A percentile compares a stretch with the other conserved stretches of the same genome.
Conservation (phyloP, 75 land plant genomes). For the Selaginella moellendorffii region DNA sequence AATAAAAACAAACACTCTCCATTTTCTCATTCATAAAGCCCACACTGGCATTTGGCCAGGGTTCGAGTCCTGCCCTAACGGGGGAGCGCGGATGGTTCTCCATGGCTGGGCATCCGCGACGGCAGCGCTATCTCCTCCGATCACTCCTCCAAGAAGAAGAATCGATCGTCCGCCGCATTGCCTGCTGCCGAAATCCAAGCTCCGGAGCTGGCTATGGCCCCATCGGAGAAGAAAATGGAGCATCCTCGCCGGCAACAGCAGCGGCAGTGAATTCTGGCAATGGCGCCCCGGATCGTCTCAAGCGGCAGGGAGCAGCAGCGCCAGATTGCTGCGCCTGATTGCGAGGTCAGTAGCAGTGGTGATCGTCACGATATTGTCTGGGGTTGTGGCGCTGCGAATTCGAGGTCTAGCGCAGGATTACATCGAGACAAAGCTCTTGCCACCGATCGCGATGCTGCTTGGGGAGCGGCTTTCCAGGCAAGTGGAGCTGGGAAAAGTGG, state of each 20-base stretch:
- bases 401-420: constrained; percentile 47
- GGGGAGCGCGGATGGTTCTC: too few relatives aligned
- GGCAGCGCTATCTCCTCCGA: too few relatives aligned
- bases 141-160: too few relatives aligned
- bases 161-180: too few relatives aligned
- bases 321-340: not conserved
- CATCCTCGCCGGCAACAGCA: not conserved
- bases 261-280: too few relatives aligned
- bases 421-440: constrained; percentile 52
- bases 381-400: constrained; percentile 43
- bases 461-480: constrained; percentile 63
- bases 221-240: not conserved
- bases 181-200: not conserved
- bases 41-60: too few relatives aligned
- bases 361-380: not conserved
- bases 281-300: too few relatives aligned
- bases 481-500: constrained; percentile 63
- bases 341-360: not conserved
- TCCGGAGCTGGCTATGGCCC: not conserved
- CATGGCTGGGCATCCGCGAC: too few relatives aligned
- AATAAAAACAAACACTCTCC: not conserved
- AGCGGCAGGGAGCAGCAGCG: not conserved
- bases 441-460: constrained; percentile 53
- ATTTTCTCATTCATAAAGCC: too few relatives aligned
- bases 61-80: too few relatives aligned